Conservation (phyloP, 768 basidiomycete genomes). For the Hirschioporus abietinus region DNA sequence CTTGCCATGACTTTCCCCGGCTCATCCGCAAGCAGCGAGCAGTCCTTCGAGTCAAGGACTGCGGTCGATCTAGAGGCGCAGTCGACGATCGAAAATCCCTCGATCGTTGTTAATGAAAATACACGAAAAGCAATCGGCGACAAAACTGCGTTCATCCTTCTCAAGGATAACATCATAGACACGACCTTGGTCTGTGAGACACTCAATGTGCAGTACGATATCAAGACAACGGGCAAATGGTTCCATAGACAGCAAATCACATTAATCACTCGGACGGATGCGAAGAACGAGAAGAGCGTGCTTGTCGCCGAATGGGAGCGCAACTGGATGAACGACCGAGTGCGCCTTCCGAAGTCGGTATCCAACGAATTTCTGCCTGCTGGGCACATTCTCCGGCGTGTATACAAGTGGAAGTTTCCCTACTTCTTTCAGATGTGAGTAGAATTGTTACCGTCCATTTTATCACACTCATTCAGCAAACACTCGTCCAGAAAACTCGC, state of each 20-base stretch:
- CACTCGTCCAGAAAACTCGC: not conserved
- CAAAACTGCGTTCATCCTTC: not conserved
- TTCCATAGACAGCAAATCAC: not conserved
- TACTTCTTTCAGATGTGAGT: not conserved
- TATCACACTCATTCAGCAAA: not conserved
- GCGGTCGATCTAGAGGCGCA: not conserved
- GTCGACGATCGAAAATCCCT: not conserved
- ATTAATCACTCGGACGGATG: not conserved
- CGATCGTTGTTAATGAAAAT: not conserved
- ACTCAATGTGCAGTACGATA: not conserved
- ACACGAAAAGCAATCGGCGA: not conserved
- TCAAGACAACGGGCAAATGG: not conserved
- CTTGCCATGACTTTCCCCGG: not conserved
- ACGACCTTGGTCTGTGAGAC: not conserved
- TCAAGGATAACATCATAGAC: not conserved
- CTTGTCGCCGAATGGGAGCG: conserved; percentile 4
- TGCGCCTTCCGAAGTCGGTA: not conserved
- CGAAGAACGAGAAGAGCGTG: not conserved
- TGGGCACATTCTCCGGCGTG: not conserved
- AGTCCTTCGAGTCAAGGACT: not conserved
- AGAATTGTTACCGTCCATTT: not conserved
- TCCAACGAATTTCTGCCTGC: not conserved
- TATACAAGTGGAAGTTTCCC: not conserved
- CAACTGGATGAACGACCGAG: not conserved
- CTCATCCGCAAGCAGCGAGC: not conserved